These are phyloP conservation scores for Borovskyia barvae DNA, from an alignment of 208 protist genomes.

Conservation along the genomic window DNA sequence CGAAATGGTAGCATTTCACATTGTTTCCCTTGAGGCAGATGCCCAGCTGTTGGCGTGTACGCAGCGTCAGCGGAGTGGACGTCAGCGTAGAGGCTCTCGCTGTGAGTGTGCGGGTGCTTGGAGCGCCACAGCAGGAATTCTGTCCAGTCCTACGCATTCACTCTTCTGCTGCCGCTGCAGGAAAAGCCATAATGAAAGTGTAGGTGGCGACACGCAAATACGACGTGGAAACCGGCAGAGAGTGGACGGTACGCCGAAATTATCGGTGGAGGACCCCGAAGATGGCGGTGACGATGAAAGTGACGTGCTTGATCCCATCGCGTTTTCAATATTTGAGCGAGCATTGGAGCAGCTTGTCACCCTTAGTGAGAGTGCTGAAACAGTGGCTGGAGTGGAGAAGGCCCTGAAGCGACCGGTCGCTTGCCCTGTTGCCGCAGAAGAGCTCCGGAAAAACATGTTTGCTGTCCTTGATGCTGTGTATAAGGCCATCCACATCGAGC, in stretches of 20 bases:
- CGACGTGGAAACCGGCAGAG: too few species aligned
- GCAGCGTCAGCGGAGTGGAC: constrained; percentile 8
- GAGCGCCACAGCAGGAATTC: too few species aligned
- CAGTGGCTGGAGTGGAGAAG: constrained; percentile 10
- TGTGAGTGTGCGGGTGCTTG: too few species aligned
- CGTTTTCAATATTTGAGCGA: constrained; percentile 37
- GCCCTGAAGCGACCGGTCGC: constrained; percentile 20
- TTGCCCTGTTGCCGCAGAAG: constrained; percentile 21
- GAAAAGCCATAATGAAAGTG: too few species aligned
- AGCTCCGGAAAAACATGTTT: constrained; percentile 33
- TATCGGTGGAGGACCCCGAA: background rate
- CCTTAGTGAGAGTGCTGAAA: constrained; percentile 33
- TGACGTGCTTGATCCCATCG: constrained; percentile 19
- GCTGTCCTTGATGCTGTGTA: constrained; percentile 33
- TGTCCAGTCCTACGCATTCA: too few species aligned
- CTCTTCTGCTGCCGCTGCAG: too few species aligned
- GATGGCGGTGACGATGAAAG: background rate
- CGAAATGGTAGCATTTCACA: constrained; percentile 42
- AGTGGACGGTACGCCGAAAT: background rate
- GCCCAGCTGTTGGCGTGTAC: constrained; percentile 31
- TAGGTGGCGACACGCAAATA: too few species aligned
- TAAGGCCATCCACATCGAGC: constrained; percentile 37
- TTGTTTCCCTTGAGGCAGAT: constrained; percentile 72
- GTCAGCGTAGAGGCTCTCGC: too few species aligned
- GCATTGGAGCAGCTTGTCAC: constrained; percentile 41